These are phyloP conservation scores for Otatea glauca DNA, from an alignment of 176 grass and related monocot species.

Conservation along the genomic window DNA sequence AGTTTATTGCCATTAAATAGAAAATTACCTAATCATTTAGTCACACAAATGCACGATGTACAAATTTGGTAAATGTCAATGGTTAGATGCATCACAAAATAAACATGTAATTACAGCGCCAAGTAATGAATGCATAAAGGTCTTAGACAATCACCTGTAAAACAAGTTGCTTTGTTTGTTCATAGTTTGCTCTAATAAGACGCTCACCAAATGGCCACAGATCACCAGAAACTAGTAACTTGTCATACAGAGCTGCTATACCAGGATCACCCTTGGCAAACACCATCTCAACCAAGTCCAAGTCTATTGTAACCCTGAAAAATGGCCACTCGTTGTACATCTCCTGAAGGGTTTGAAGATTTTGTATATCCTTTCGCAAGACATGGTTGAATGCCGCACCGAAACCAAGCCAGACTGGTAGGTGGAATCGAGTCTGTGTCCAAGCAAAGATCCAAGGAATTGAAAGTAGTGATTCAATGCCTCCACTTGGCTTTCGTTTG, in stretches of 20 bases:
- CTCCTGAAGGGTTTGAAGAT: slow-evolving; percentile 72
- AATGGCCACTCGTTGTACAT: slow-evolving; percentile 95
- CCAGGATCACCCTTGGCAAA: slow-evolving; percentile 96
- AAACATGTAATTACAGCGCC: not conserved
- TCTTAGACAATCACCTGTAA: slow-evolving; percentile 63
- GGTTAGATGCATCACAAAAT: not conserved
- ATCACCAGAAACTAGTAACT: slow-evolving; percentile 80
- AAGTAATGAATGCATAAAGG: not conserved
- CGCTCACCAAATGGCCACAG: slow-evolving; percentile 73
- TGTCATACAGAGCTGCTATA: slow-evolving; percentile 90
- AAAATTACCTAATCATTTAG: not conserved
- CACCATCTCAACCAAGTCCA: slow-evolving; percentile 96
- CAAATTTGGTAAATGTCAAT: not conserved
- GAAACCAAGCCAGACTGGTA: slow-evolving; percentile 96
- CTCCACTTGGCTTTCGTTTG: slow-evolving; percentile 87
- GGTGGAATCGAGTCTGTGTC: slow-evolving; percentile 92
- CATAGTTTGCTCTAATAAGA: slow-evolving; percentile 73
- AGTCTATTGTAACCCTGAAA: slow-evolving; percentile 95
- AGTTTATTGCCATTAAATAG: not conserved
- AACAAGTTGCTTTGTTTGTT: slow-evolving; percentile 86
- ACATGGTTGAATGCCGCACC: slow-evolving; percentile 87
- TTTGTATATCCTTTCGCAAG: slow-evolving; percentile 68
- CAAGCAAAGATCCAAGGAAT: slow-evolving; percentile 99
- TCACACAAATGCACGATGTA: not conserved
- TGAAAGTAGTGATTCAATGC: slow-evolving; percentile 86